phyloP scores from a whole-genome alignment of 192 early-diverging fungal species.

The Piromyces sp. region DNA sequence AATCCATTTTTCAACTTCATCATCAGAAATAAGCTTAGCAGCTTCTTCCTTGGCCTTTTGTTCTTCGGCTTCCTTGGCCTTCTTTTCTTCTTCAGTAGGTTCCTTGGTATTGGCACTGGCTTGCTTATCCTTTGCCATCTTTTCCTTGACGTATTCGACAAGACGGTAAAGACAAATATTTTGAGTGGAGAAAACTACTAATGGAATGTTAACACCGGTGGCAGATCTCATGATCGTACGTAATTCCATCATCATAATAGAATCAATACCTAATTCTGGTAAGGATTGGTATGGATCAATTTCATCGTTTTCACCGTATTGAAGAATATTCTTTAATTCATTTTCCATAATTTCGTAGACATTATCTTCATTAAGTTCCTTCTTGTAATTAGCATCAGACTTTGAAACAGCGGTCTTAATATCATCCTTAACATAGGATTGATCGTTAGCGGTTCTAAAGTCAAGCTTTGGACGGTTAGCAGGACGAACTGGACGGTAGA shows the following conservation, averaged over 20 bases:
- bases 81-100: background rate
- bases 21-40: background rate
- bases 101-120: background rate
- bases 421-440: background rate
- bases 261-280: background rate
- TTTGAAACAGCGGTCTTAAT: background rate
- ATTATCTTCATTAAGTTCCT: background rate
- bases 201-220: background rate
- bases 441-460: background rate
- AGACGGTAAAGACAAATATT: background rate
- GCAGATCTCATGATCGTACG: background rate
- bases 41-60: background rate
- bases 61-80: background rate
- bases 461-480: background rate
- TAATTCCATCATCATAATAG: background rate
- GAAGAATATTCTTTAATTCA: background rate
- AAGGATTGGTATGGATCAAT: background rate
- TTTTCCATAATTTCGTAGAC: background rate
- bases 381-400: background rate
- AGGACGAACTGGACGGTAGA: background rate
- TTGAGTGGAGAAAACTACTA: background rate
- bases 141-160: background rate
- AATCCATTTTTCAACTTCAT: background rate
- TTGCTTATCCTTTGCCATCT: background rate
- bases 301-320: background rate